Percentiles rank a stretch among this genome's conserved stretches.
phyloP scores from a whole-genome alignment of 1,139 yeast genomes.

The Spathaspora sp. region DNA sequence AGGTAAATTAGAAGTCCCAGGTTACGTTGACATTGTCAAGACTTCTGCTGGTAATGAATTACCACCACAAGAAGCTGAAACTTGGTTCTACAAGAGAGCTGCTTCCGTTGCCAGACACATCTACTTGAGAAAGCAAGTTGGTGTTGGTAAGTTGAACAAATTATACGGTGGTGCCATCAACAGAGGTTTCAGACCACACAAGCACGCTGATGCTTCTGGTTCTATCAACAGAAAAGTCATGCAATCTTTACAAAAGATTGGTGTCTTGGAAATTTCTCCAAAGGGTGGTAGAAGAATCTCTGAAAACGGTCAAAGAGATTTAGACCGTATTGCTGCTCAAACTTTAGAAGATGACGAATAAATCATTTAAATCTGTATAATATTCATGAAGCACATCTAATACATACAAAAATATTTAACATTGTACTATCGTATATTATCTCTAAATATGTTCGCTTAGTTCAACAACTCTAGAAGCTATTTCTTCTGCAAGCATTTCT shows the following conservation, averaged over 20 bases:
- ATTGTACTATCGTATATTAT: not conserved
- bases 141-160: conserved; percentile 99
- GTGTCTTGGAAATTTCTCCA: conserved; percentile 94
- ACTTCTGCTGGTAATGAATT: conserved; percentile 98
- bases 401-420: conserved; percentile 5
- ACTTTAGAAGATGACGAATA: conserved; percentile 89
- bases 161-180: conserved; percentile 98
- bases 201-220: conserved; percentile 99
- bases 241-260: conserved; percentile 98
- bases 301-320: conserved; percentile 99
- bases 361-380: conserved; percentile 20
- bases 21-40: conserved; percentile 99
- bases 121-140: conserved; percentile 99
- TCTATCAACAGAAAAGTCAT: conserved; percentile 98
- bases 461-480: conserved; percentile 15
- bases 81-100: conserved; percentile 99
- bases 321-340: conserved; percentile 99
- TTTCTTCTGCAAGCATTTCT: conserved; percentile 19
- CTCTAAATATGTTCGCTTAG: conserved; percentile 7
- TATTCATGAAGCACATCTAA: conserved; percentile 6
- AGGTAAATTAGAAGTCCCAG: conserved; percentile 99
- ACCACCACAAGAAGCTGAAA: conserved; percentile 99
- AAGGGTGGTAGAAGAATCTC: conserved; percentile 99
- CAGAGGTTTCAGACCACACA: conserved; percentile 99
- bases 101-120: conserved; percentile 99